These are phyloP conservation scores for Rhododendron molle DNA, from an alignment of 148 eudicot species.

Conservation along the genomic window DNA sequence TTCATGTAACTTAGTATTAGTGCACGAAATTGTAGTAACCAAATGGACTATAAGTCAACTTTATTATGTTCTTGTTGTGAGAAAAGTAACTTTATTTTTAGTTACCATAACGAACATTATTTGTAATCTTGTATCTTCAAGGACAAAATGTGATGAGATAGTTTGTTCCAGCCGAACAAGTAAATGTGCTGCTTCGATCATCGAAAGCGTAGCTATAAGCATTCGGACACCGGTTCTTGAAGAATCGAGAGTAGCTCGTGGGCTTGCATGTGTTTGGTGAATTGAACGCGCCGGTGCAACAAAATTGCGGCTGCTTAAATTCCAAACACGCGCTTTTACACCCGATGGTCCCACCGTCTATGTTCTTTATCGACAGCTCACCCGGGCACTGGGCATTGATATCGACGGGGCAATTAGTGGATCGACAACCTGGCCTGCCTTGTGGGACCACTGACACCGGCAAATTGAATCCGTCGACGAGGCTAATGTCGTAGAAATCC, in stretches of 20 bases:
- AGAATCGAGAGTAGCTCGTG: neutral
- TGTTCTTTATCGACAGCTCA: neutral
- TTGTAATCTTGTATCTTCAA: neutral
- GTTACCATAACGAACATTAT: neutral
- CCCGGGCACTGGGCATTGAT: conserved; percentile 9
- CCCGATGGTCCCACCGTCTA: neutral
- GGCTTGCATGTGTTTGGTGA: neutral
- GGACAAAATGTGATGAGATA: conserved; percentile 12
- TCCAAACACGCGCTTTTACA: conserved; percentile 17
- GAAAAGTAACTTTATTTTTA: neutral
- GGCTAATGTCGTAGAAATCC: conserved; percentile 12
- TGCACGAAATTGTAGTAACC: too few species aligned
- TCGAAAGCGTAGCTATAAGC: conserved; percentile 11
- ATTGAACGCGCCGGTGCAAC: neutral
- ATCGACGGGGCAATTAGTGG: neutral
- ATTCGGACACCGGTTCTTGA: neutral
- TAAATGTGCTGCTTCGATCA: neutral
- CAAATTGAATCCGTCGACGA: conserved; percentile 13
- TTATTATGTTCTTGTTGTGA: too few species aligned
- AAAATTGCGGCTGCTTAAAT: conserved; percentile 1
- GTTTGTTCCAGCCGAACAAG: neutral
- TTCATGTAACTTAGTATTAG: too few species aligned
- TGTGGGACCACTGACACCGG: neutral
- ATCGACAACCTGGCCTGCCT: neutral
- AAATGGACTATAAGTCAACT: too few species aligned